These are phyloP conservation scores for Sordariomycetes sp. DNA, from an alignment of 2,329 filamentous ascomycete genomes.

Conservation along the genomic window DNA sequence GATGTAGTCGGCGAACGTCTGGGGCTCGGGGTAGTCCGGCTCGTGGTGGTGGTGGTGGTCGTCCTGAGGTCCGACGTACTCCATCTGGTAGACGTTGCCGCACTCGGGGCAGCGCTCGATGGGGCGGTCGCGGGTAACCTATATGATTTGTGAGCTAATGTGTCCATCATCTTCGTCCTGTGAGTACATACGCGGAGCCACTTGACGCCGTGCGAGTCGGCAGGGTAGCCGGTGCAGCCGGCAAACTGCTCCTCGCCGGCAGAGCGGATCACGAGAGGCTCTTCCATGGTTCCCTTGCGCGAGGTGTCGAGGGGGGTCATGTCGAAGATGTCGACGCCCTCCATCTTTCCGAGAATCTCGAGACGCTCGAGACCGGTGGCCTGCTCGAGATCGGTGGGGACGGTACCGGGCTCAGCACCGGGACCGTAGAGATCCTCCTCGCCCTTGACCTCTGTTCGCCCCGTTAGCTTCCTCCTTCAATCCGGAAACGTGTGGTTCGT, in stretches of 20 bases:
- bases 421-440: conserved; percentile 78
- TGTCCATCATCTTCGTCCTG: neutral
- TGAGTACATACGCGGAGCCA: conserved; percentile 72
- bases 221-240: conserved; percentile 91
- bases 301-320: conserved; percentile 93
- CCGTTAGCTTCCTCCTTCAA: conserved; percentile 9
- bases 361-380: conserved; percentile 96
- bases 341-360: conserved; percentile 98
- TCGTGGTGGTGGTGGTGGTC: conserved; percentile 47
- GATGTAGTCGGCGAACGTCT: conserved; percentile 95
- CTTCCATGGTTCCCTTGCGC: conserved; percentile 79
- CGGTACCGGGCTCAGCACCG: conserved; percentile 70
- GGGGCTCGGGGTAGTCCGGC: conserved; percentile 71
- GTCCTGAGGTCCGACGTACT: conserved; percentile 81
- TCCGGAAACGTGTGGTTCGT: neutral
- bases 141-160: conserved; percentile 6
- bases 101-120: conserved; percentile 95
- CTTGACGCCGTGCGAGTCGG: conserved; percentile 80
- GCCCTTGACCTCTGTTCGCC: conserved; percentile 63
- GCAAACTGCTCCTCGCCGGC: conserved; percentile 94
- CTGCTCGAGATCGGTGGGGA: conserved; percentile 93
- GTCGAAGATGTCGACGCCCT: conserved; percentile 95
- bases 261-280: conserved; percentile 86
- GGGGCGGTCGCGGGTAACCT: conserved; percentile 84
- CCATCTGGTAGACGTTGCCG: conserved; percentile 95